Evolutionary conservation across 768 basidiomycete species (phyloP), one percentile per base, ranked within the genome.

Genomic region (Leccinum subgranulosum): DNA sequence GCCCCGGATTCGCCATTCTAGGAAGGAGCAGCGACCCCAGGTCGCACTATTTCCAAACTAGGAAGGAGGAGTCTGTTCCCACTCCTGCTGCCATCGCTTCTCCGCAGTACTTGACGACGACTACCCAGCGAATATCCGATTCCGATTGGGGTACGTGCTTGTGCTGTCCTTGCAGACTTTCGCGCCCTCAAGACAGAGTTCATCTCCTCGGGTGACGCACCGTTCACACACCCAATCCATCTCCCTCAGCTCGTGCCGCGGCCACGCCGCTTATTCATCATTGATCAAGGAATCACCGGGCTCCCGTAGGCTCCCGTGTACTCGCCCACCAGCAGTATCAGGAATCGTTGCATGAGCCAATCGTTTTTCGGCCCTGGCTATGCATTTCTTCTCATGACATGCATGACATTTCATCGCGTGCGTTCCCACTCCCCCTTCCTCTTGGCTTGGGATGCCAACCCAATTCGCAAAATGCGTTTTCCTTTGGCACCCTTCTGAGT

Each of bases 1-100:
- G 47, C 49, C 51, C 66, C 71, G 69, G 71, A 73, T 73, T 63
- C 60, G 7, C 46, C 29, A 19, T 39, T 56, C 21, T n/a, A 3
- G 9, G 59, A 12, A 9, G 8, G 12, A 36, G 47, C 1, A 9
- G 11, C 15, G 25, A 56, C 56, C 55, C 25, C 12, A 36, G 59
- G 55, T 60, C n/a, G 6, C 46, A 3, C 10, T 10, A 8, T 6
- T 5, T 27, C 57, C 36, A 4, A 21, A 56, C 21, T 43, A 17
- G 51, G 54, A 54, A 55, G 9, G 21, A 10, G 7, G 11, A 43
- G 19, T 15, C 55, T 57, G 15, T 50, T 68, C 64, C 56, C 68
- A 69, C 65, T 60, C 36, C 48, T 46, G 28, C 56, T 29, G 28
- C 29, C 29, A 56, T 49, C 54, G 59, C 60, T 62, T 63, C 60